phyloP scores from a whole-genome alignment of 202 grass and related monocot genomes.

The Carex arenaria region DNA sequence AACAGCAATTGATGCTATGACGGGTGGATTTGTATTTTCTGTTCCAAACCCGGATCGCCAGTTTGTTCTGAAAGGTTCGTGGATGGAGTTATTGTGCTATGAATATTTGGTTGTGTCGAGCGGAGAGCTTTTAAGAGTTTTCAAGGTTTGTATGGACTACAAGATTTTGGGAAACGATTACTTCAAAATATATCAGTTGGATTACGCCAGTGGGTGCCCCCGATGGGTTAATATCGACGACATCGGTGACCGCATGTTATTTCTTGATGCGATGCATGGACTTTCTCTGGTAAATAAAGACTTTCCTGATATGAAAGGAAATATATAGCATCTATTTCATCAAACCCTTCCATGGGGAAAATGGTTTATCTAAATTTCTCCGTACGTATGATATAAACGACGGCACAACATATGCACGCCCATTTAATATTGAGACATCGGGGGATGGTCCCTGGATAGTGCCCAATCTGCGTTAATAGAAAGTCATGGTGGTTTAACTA shows the following conservation, averaged over 20 bases:
- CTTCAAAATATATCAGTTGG: constrained; percentile 11
- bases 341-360: not conserved
- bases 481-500: not conserved
- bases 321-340: no score
- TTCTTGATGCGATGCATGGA: not conserved
- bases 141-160: not conserved
- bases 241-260: constrained; percentile 13
- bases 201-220: not conserved
- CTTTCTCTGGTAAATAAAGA: not conserved
- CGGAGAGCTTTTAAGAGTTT: not conserved
- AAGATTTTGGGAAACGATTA: not conserved
- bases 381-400: not conserved
- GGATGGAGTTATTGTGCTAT: not conserved
- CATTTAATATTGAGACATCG: constrained; percentile 2
- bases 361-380: not conserved
- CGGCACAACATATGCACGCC: not conserved
- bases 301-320: no score
- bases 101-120: constrained; percentile 5
- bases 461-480: not conserved
- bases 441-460: constrained; percentile 15
- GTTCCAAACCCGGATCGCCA: not conserved
- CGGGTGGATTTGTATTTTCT: not conserved
- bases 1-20: not conserved
- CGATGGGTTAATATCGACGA: not conserved
- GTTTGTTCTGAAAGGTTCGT: not conserved